Conservation (phyloP, 768 basidiomycete species). For the Hygrophorus pudorinus region DNA sequence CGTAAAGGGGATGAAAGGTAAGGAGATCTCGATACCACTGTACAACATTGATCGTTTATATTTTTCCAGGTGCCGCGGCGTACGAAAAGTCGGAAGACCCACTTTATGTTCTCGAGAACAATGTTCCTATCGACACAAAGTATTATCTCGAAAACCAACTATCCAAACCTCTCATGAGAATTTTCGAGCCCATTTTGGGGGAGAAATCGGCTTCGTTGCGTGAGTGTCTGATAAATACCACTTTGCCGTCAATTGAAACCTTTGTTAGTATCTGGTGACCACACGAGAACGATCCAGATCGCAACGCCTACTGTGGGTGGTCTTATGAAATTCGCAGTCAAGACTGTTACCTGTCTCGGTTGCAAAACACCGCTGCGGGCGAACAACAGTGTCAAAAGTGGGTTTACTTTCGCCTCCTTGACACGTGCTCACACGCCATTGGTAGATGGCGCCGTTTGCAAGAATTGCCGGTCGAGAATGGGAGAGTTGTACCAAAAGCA, state of each 20-base stretch:
- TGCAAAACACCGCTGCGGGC: constrained; percentile 83
- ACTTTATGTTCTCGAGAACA: constrained; percentile 94
- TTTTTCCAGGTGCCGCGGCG: constrained; percentile 80
- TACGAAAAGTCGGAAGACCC: constrained; percentile 99
- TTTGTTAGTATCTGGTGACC: constrained; percentile 74
- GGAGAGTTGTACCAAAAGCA: constrained; percentile 94
- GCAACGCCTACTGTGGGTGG: constrained; percentile 95
- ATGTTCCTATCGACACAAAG: constrained; percentile 94
- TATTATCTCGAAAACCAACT: constrained; percentile 98
- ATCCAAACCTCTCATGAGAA: constrained; percentile 92
- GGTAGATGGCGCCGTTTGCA: constrained; percentile 85
- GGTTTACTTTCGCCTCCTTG: constrained; percentile 13
- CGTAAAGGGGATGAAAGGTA: constrained; percentile 91
- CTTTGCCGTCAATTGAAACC: constrained; percentile 4
- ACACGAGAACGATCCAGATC: constrained; percentile 91
- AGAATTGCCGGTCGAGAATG: constrained; percentile 79
- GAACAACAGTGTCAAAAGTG: constrained; percentile 68
- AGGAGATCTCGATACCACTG: background rate
- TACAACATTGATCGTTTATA: background rate
- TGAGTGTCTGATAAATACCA: constrained; percentile 27
- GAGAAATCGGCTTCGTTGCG: constrained; percentile 80
- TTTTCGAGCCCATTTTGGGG: constrained; percentile 96
- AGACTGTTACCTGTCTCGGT: constrained; percentile 88
- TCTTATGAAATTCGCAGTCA: constrained; percentile 97
- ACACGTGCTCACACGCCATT: background rate